Evolutionary conservation across 75 land plant genomes (phyloP).

Genomic region (Sequoiadendron giganteum): DNA sequence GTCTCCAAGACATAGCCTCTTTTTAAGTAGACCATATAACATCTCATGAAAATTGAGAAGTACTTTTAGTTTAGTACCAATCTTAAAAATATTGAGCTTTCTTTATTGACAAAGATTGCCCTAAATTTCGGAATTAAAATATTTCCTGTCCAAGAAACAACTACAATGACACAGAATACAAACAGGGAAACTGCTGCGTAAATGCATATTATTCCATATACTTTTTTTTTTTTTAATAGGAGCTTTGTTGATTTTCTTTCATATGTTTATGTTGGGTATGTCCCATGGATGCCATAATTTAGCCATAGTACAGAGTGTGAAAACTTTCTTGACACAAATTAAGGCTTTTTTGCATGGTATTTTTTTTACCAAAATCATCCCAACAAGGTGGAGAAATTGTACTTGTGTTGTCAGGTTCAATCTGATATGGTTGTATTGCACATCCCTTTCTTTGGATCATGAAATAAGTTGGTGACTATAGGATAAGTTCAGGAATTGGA

Average conservation of each 20-base stretch:
- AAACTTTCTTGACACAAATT: neutral
- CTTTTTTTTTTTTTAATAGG: neutral
- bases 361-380: neutral
- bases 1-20: neutral
- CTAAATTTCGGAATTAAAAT: neutral
- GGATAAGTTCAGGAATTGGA: neutral
- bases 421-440: neutral
- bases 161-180: neutral
- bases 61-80: neutral
- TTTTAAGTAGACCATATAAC: neutral
- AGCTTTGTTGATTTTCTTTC: neutral
- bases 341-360: neutral
- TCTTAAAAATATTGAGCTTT: neutral
- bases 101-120: neutral
- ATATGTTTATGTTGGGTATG: neutral
- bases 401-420: neutral
- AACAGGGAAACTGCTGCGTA: neutral
- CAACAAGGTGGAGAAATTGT: neutral
- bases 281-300: neutral
- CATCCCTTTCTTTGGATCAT: neutral
- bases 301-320: neutral
- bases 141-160: neutral
- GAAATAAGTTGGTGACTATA: neutral
- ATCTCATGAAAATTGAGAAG: neutral
- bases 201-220: neutral